These are phyloP conservation scores for Elaeagnus macrophylla DNA, from an alignment of 306 rosid genomes.

Conservation along the genomic window DNA sequence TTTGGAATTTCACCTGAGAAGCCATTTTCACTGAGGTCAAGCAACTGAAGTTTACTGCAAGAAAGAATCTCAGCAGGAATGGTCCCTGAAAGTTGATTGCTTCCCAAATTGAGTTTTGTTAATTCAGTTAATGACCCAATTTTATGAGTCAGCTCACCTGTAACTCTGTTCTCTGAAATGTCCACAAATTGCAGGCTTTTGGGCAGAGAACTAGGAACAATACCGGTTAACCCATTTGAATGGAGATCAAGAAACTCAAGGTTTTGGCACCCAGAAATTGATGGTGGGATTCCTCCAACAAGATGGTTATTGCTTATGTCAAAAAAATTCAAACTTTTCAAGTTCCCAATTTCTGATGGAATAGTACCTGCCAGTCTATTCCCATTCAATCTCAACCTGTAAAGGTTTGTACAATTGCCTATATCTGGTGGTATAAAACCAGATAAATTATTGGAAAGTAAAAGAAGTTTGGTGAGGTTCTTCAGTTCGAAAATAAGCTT, in stretches of 20 bases:
- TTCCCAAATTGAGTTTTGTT: conserved; percentile 65
- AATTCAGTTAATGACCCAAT: conserved; percentile 57
- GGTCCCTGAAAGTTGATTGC: conserved; percentile 54
- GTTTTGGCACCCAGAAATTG: conserved; percentile 49
- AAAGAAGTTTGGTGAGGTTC: conserved; percentile 56
- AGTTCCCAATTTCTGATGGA: conserved; percentile 66
- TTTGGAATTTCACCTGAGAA: conserved; percentile 74
- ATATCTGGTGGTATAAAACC: conserved; percentile 73
- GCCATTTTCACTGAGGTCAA: conserved; percentile 69
- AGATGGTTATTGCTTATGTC: conserved; percentile 59
- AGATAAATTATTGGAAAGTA: conserved; percentile 63
- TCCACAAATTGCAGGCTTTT: conserved; percentile 56
- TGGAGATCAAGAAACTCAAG: conserved; percentile 85
- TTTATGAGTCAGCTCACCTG: conserved; percentile 41
- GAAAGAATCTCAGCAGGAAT: conserved; percentile 69
- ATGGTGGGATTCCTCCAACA: conserved; percentile 59
- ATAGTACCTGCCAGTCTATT: conserved; percentile 54
- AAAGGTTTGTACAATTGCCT: conserved; percentile 64
- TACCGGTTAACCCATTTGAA: conserved; percentile 60
- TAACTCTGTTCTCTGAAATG: conserved; percentile 61
- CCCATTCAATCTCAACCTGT: conserved; percentile 51
- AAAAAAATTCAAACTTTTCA: conserved; percentile 49
- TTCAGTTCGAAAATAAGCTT: conserved; percentile 44
- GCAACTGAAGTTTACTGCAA: conserved; percentile 62
- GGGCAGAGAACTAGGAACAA: conserved; percentile 63